Evolutionary conservation across 2,329 filamentous ascomycete species (phyloP).

Genomic region (Clonostachys rosea): DNA sequence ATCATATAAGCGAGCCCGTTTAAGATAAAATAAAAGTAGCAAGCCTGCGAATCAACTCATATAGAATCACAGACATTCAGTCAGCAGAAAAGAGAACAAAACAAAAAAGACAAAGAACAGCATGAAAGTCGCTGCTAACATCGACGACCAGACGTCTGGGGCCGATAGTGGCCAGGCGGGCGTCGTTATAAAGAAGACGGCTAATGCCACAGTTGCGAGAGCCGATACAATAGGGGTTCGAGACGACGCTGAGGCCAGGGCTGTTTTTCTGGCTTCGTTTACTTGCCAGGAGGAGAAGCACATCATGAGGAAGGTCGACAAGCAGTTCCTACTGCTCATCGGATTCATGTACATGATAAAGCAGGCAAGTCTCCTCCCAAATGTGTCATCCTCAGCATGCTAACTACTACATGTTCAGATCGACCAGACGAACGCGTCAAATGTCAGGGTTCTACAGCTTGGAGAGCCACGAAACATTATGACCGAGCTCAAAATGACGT

Average conservation of each 20-base stretch:
- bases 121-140: background rate
- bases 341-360: background rate
- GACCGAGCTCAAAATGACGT: background rate
- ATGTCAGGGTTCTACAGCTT: background rate
- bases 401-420: background rate
- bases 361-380: background rate
- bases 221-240: background rate
- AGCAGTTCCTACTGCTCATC: background rate
- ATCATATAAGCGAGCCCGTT: too few species aligned
- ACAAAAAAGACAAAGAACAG: slow-evolving; percentile 3
- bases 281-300: background rate
- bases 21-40: too few species aligned
- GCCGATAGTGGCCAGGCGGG: too few species aligned
- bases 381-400: background rate
- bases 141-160: background rate
- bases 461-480: background rate
- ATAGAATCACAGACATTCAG: too few species aligned
- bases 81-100: background rate
- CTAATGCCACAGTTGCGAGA: too few species aligned
- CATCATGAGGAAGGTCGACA: background rate
- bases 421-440: background rate
- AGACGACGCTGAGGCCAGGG: background rate
- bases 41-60: too few species aligned
- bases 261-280: background rate
- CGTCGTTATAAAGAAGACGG: too few species aligned